phyloP scores from a whole-genome alignment of 257 asterid species.

The Nicotiana obtusifolia region DNA sequence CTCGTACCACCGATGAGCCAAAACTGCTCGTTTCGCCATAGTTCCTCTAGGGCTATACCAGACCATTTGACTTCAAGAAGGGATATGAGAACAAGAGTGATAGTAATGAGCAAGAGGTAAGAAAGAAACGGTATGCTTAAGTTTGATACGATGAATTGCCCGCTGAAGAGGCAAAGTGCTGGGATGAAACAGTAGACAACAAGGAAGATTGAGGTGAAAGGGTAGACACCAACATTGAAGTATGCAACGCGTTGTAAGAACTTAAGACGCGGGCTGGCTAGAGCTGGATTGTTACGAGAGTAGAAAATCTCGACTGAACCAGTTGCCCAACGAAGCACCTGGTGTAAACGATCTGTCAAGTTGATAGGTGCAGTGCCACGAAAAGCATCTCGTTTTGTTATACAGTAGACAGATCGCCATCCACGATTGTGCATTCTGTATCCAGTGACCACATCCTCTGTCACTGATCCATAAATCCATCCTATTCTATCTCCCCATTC shows the following conservation, averaged over 20 bases:
- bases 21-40: conserved; percentile 96
- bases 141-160: conserved; percentile 78
- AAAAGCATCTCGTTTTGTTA: conserved; percentile 91
- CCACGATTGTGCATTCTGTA: conserved; percentile 99
- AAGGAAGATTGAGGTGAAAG: conserved; percentile 85
- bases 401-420: conserved; percentile 90
- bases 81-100: conserved; percentile 58
- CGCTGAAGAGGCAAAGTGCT: conserved; percentile 75
- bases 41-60: conserved; percentile 78
- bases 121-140: conserved; percentile 47
- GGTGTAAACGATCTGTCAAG: conserved; percentile 92
- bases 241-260: conserved; percentile 87
- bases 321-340: conserved; percentile 97
- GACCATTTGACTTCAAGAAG: conserved; percentile 97
- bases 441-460: conserved; percentile 97
- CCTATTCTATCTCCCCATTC: conserved; percentile 99
- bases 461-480: conserved; percentile 96
- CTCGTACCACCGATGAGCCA: conserved; percentile 93
- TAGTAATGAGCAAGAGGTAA: conserved; percentile 63
- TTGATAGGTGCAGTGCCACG: conserved; percentile 93
- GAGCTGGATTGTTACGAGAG: conserved; percentile 71
- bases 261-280: conserved; percentile 79
- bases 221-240: conserved; percentile 92
- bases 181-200: conserved; percentile 90
- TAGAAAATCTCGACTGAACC: conserved; percentile 97